phyloP scores from a whole-genome alignment of 441 rosid species.

The Populus trichocarpa region DNA sequence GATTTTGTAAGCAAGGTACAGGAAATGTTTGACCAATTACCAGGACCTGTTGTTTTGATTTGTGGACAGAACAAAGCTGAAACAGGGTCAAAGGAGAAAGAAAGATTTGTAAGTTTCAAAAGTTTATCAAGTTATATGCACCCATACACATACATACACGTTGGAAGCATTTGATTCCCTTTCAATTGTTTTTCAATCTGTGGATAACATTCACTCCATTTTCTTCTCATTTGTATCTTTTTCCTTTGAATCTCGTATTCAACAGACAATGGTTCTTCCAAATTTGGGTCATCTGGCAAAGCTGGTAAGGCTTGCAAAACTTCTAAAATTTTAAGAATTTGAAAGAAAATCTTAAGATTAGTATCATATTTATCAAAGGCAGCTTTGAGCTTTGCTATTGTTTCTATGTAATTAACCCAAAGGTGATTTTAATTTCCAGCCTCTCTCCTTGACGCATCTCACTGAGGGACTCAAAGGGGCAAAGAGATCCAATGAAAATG shows the following conservation, averaged over 20 bases:
- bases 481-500: too few relatives aligned
- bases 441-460: too few relatives aligned
- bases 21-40: too few relatives aligned
- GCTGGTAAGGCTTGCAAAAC: conserved; percentile 56
- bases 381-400: too few relatives aligned
- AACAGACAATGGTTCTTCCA: conserved; percentile 88
- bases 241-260: conserved; percentile 18
- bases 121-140: not conserved
- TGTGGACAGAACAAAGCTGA: not conserved
- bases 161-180: not conserved
- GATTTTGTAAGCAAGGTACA: too few relatives aligned
- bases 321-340: not conserved
- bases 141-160: not conserved
- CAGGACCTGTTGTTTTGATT: too few relatives aligned
- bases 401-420: too few relatives aligned
- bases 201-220: not conserved
- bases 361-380: too few relatives aligned
- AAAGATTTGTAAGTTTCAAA: not conserved
- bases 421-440: too few relatives aligned
- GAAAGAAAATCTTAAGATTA: not conserved
- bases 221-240: not conserved
- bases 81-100: not conserved
- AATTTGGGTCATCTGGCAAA: conserved; percentile 70
- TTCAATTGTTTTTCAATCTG: not conserved
- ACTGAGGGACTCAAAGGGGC: too few relatives aligned